Evolutionary conservation across 345 rosid species (phyloP), one percentile per base, ranked within the genome.

Genomic region (Acer saccharum): DNA sequence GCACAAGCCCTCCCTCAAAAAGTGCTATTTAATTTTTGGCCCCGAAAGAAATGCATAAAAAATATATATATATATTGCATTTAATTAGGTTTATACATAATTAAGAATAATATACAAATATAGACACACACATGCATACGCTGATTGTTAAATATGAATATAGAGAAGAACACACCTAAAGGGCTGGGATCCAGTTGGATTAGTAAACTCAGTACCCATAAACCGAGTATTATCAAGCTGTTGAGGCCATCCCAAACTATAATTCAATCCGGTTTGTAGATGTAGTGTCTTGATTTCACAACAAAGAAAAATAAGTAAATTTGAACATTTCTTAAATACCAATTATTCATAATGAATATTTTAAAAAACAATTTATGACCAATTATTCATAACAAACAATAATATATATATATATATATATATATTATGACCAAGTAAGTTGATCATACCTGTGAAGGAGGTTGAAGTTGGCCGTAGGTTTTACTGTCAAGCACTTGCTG

Each of bases 401-500:
- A 3, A 50, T n/a, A n/a, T n/a, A n/a, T n/a, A n/a, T n/a, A n/a
- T n/a, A n/a, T n/a, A n/a, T n/a, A n/a, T n/a, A n/a, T n/a, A n/a
- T n/a, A n/a, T n/a, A n/a, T n/a, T n/a, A n/a, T n/a, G 35, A 65
- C 14, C 7, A 18, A 16, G 2, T 41, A 39, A 67, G 9, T 18
- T 14, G 29, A 67, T 2, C 29, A 4, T 68, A 68, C 72, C 35
- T 68, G 29, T 3, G 16, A 68, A 44, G 18, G 13, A 18, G 13
- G 3, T 46, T 46, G 50, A 9, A 46, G 32, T 21, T 68, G 57
- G 54, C 2, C 21, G 7, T 0, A 16, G 13, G 3, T 10, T 14
- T n/a, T 66, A 6, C 52, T 35, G 20, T 75, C 72, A 8, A 75
- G 41, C 4, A 20, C 63, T 65, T 20, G 54, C 78, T 75, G 72